Conservation (phyloP, 306 rosid genomes). For the Canavalia gladiata region DNA sequence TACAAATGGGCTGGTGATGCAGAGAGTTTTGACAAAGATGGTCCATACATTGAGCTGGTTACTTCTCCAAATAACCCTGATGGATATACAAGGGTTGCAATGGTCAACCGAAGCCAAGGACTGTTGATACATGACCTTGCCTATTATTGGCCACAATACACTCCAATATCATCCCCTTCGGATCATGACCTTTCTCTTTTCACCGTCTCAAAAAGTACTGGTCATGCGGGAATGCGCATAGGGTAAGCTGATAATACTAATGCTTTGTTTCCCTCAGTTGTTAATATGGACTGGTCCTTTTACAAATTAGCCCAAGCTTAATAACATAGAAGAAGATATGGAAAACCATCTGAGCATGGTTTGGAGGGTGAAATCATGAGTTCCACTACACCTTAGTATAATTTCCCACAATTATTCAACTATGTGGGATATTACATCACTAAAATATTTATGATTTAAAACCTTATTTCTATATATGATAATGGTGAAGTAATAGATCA, state of each 20-base stretch:
- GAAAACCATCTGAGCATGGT: background rate
- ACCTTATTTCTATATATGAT: background rate
- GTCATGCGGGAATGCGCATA: slow-evolving; percentile 91
- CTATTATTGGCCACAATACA: slow-evolving; percentile 96
- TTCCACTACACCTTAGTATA: background rate
- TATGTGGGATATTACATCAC: background rate
- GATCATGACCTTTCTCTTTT: slow-evolving; percentile 78
- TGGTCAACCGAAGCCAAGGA: slow-evolving; percentile 70
- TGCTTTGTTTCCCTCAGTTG: slow-evolving; percentile 9
- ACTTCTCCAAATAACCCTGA: slow-evolving; percentile 98
- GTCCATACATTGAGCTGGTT: slow-evolving; percentile 83
- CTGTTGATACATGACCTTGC: slow-evolving; percentile 79
- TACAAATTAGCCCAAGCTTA: background rate
- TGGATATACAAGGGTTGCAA: slow-evolving; percentile 65
- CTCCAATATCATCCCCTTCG: slow-evolving; percentile 71
- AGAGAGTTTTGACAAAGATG: slow-evolving; percentile 53
- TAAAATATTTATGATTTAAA: background rate
- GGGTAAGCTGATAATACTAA: slow-evolving; percentile 60
- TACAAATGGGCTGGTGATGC: slow-evolving; percentile 94
- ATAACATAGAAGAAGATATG: background rate
- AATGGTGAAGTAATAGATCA: background rate
- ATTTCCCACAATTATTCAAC: background rate
- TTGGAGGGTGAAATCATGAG: background rate
- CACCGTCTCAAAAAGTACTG: slow-evolving; percentile 87
- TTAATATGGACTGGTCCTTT: slow-evolving; percentile 4